phyloP scores from a whole-genome alignment of 2,329 filamentous ascomycete genomes.

The Exophiala mesophila region DNA sequence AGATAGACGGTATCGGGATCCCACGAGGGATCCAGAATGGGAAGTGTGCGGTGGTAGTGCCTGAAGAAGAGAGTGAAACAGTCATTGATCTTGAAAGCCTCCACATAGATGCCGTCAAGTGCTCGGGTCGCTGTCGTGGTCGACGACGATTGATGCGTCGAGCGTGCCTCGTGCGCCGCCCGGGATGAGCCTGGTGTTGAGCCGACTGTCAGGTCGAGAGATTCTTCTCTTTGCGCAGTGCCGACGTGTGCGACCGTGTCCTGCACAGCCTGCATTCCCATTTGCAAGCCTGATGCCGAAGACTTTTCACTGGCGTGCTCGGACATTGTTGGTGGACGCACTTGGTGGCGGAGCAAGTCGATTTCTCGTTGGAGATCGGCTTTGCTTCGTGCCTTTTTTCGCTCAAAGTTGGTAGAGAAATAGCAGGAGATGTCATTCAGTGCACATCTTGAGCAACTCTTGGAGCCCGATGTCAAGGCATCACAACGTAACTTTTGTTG shows the following conservation, averaged over 20 bases:
- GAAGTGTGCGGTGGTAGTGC: constrained; percentile 7
- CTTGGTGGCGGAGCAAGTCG: neutral
- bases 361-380: constrained; percentile 10
- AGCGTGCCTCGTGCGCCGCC: neutral
- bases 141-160: neutral
- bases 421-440: neutral
- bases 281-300: neutral
- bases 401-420: neutral
- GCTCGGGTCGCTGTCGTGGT: neutral
- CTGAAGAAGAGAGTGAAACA: constrained; percentile 6
- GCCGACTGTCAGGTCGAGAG: too few relatives aligned
- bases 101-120: constrained; percentile 1
- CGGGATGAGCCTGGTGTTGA: too few relatives aligned
- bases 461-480: neutral
- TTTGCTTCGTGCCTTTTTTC: constrained; percentile 4
- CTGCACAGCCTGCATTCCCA: neutral
- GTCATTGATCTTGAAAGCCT: constrained; percentile 3
- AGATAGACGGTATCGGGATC: neutral
- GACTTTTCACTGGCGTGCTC: too few relatives aligned
- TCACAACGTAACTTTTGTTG: constrained; percentile 7
- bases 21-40: constrained; percentile 4
- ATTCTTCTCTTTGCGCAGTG: too few relatives aligned
- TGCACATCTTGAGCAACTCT: constrained; percentile 1
- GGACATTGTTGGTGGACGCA: neutral
- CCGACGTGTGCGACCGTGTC: neutral